phyloP scores from a whole-genome alignment of 1,284 basidiomycete genomes.

The Phellopilus nigrolimitatus region DNA sequence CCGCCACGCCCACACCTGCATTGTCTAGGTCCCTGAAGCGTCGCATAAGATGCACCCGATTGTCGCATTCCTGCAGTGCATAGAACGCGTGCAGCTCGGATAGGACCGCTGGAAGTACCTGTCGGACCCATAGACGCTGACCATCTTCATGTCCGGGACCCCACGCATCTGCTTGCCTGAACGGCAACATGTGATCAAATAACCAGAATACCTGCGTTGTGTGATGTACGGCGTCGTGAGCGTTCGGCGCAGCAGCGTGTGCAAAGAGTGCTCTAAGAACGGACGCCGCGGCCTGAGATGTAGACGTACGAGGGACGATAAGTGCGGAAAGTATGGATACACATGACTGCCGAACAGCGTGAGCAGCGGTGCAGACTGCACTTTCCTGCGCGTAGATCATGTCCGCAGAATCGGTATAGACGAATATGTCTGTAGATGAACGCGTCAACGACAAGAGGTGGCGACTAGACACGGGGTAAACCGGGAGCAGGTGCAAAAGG shows the following conservation, averaged over 20 bases:
- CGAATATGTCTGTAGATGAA: slow-evolving; percentile 50
- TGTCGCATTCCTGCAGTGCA: slow-evolving; percentile 48
- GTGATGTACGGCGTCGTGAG: slow-evolving; percentile 52
- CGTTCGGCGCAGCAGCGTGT: slow-evolving; percentile 35
- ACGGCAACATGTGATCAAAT: slow-evolving; percentile 54
- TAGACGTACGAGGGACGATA: slow-evolving; percentile 27
- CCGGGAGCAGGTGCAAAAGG: slow-evolving; percentile 39
- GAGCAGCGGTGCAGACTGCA: slow-evolving; percentile 38
- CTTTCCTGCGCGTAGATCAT: slow-evolving; percentile 38
- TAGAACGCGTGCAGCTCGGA: slow-evolving; percentile 52
- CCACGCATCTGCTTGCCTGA: slow-evolving; percentile 24
- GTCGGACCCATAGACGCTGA: slow-evolving; percentile 40
- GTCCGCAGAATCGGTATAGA: slow-evolving; percentile 46
- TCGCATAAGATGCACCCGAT: slow-evolving; percentile 48
- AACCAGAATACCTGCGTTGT: slow-evolving; percentile 51
- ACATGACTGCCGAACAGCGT: slow-evolving; percentile 43
- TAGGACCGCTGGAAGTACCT: slow-evolving; percentile 53
- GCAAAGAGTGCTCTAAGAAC: slow-evolving; percentile 53
- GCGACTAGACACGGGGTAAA: slow-evolving; percentile 47
- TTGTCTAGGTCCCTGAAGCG: slow-evolving; percentile 54
- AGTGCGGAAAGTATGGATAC: slow-evolving; percentile 43
- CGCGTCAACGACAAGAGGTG: slow-evolving; percentile 39
- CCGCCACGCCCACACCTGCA: slow-evolving; percentile 55
- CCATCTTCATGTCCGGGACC: slow-evolving; percentile 27
- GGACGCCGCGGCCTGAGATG: slow-evolving; percentile 39